Base-by-base conservation (phyloP, 805 yeast genomes). In the Hanseniaspora pseudoguilliermondii region DNA sequence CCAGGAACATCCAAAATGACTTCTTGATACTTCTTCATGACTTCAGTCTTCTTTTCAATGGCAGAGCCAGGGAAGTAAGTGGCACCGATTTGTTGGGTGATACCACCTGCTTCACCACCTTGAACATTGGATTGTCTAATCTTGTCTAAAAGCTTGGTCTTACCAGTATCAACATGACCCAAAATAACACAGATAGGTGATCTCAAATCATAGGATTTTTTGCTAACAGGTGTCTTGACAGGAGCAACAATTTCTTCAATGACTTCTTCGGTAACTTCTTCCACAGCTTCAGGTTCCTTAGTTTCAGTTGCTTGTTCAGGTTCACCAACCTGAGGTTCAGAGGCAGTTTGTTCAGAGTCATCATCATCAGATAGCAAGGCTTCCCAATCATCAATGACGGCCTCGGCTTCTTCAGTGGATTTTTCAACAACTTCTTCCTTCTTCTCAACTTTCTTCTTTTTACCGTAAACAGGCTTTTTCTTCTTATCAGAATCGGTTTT, bases 81-180 rank as follows among this genome's bases (percentile, higher is more conserved):
- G 57, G 99, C 99, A 81, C 99, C 99, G 68, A 93, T 93, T 74
- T 93, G 99, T 79, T 93, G 99, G 61, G 99, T 93, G 70, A 93
- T 93, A 76, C 99, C 99, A 76, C 99, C 99, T 56, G 99, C 99
- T 75, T 93, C 99, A 68, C 98, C 99, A 70, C 97, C 99, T 76
- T 93, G 99, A 59, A 93, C 99, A 67, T 93, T 93, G 43, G 97
- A 93, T 75, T 91, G 97, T 75, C 99, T 91, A 63, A 93, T 83
- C 73, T 93, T 93, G 69, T 93, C 99, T 69, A 93, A 78, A 61
- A 93, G 79, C 70, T 93, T 93, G 62, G 99, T 93, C 73, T 93
- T 93, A 83, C 99, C 99, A 57, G 98, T 93, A 78, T 93, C 99
- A 72, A 93, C 99, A 76, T 93, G 99, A 69, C 99, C 99, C 71